Conservation (phyloP, 352 stramenopile species). For the Phytophthora cactorum region DNA sequence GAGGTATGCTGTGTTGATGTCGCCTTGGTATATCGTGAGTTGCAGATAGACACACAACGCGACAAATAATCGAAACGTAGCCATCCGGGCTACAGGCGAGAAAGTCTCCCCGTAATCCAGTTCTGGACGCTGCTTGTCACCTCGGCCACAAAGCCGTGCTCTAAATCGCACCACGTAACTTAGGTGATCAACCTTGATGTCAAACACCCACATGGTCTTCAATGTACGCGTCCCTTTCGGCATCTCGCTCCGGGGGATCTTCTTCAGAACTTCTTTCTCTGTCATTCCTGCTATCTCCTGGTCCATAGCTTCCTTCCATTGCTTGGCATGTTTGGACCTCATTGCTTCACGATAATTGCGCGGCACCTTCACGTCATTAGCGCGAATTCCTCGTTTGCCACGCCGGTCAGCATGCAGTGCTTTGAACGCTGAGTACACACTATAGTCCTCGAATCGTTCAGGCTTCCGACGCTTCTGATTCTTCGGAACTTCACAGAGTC, state of each 20-base stretch:
- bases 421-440: neutral
- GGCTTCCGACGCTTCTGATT: too few relatives aligned
- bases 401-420: constrained; percentile 1
- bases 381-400: neutral
- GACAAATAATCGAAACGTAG: neutral
- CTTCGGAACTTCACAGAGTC: too few relatives aligned
- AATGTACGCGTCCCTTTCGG: neutral
- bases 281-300: neutral
- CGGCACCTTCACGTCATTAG: constrained; percentile 10
- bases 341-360: constrained; percentile 4
- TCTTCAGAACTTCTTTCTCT: constrained; percentile 1
- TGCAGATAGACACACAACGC: neutral
- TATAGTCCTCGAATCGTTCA: too few relatives aligned
- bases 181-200: constrained; percentile 8
- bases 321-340: neutral
- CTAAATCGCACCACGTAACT: neutral
- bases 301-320: constrained; percentile 11
- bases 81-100: neutral
- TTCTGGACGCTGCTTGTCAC: constrained; percentile 1
- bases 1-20: neutral
- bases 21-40: neutral
- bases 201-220: constrained; percentile 10
- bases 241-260: constrained; percentile 1
- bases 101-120: neutral
- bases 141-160: constrained; percentile 1